phyloP scores from a whole-genome alignment of 495 filamentous ascomycete species.

The Penicillium cinerascens region DNA sequence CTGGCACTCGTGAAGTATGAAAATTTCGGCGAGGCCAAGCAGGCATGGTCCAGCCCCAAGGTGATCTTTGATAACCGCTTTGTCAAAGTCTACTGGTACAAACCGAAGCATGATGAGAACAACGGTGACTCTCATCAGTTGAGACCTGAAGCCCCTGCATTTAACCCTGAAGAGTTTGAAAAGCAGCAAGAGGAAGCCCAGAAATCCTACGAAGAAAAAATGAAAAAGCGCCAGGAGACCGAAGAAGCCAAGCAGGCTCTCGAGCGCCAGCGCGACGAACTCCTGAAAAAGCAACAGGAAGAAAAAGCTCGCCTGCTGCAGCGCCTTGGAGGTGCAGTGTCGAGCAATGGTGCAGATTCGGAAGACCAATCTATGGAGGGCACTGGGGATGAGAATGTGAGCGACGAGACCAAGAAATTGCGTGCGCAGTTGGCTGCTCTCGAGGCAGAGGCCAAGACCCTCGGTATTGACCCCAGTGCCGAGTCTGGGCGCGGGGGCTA shows the following conservation, averaged over 20 bases:
- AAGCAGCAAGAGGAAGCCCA: conserved; percentile 77
- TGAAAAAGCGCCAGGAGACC: conserved; percentile 67
- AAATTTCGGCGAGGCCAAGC: conserved; percentile 66
- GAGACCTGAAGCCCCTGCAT: conserved; percentile 33
- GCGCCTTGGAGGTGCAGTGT: conserved; percentile 51
- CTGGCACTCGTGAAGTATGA: conserved; percentile 81
- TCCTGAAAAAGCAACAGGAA: conserved; percentile 69
- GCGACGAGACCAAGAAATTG: conserved; percentile 60
- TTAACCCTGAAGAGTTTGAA: conserved; percentile 76
- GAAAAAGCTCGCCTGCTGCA: conserved; percentile 69
- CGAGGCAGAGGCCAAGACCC: conserved; percentile 76
- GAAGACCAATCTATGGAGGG: conserved; percentile 15
- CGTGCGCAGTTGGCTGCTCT: conserved; percentile 77
- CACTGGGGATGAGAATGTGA: conserved; percentile 48
- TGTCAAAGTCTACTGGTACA: conserved; percentile 96
- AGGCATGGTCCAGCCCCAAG: conserved; percentile 86
- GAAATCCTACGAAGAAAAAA: conserved; percentile 71
- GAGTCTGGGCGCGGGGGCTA: conserved; percentile 25
- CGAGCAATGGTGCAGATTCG: conserved; percentile 20
- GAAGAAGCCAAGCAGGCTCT: conserved; percentile 69
- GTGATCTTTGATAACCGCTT: conserved; percentile 97
- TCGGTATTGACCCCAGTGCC: conserved; percentile 66
- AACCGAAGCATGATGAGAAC: conserved; percentile 49
- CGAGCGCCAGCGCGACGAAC: conserved; percentile 71
- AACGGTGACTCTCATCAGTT: conserved; percentile 24